A percentile compares a stretch with the other conserved stretches of the same genome.
These are phyloP conservation scores for Aspergillus felis DNA, from an alignment of 2,329 filamentous ascomycete genomes.

Conservation along the genomic window DNA sequence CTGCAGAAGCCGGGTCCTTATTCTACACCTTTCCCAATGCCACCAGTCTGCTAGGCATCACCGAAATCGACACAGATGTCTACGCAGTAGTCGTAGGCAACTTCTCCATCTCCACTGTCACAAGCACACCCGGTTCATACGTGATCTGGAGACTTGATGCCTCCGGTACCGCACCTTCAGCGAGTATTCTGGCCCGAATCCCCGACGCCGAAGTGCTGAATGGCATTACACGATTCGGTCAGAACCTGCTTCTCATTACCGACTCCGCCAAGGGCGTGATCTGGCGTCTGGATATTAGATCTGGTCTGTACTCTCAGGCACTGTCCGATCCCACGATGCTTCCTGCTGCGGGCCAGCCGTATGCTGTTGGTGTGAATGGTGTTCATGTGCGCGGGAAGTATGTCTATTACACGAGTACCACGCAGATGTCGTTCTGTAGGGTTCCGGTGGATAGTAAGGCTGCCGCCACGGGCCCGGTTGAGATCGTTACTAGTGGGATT, in stretches of 20 bases:
- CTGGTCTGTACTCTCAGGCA: neutral
- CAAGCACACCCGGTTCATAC: too few relatives aligned
- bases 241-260: conserved; percentile 1
- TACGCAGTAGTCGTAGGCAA: too few relatives aligned
- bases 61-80: too few relatives aligned
- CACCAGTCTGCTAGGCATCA: neutral
- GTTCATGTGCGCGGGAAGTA: conserved; percentile 1
- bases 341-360: too few relatives aligned
- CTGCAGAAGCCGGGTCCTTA: neutral
- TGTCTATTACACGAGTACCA: conserved; percentile 8
- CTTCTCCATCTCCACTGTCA: too few relatives aligned
- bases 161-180: too few relatives aligned
- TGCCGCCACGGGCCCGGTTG: neutral
- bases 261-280: conserved; percentile 8
- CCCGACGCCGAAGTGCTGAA: too few relatives aligned
- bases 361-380: conserved; percentile 6
- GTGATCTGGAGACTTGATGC: too few relatives aligned
- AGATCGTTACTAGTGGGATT: conserved; percentile 1
- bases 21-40: conserved; percentile 6
- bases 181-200: too few relatives aligned
- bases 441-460: conserved; percentile 1
- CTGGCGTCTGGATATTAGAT: conserved; percentile 4
- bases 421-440: neutral
- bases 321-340: too few relatives aligned
- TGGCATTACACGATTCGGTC: neutral